phyloP scores from a whole-genome alignment of 2,329 filamentous ascomycete genomes.

The Epichloe glyceriae region DNA sequence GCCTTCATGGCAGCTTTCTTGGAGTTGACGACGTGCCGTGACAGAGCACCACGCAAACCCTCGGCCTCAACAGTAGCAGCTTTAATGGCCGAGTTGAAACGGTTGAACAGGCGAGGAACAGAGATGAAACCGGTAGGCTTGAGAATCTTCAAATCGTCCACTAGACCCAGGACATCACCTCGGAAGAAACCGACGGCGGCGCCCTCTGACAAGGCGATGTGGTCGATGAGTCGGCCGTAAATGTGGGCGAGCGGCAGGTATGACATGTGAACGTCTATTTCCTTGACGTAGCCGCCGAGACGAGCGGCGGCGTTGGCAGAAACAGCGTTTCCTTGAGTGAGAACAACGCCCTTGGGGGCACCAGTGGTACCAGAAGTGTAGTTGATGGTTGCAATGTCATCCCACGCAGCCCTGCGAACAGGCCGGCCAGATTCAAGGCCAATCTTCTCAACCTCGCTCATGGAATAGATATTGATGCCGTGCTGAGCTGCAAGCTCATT shows the following conservation, averaged over 20 bases:
- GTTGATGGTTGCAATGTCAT: conserved; percentile 80
- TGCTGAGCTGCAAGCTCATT: conserved; percentile 59
- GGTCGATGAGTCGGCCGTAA: conserved; percentile 75
- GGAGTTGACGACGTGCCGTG: conserved; percentile 62
- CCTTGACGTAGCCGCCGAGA: conserved; percentile 34
- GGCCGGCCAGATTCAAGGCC: conserved; percentile 58
- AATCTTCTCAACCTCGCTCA: conserved; percentile 69
- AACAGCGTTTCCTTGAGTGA: conserved; percentile 73
- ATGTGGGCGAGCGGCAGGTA: conserved; percentile 94
- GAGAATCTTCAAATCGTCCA: conserved; percentile 83
- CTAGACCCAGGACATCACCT: conserved; percentile 71
- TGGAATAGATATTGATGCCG: conserved; percentile 67
- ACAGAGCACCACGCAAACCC: conserved; percentile 70
- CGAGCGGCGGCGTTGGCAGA: conserved; percentile 54
- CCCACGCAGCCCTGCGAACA: conserved; percentile 56
- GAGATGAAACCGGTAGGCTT: conserved; percentile 74
- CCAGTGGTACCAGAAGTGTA: conserved; percentile 83
- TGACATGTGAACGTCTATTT: conserved; percentile 56
- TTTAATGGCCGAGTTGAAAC: conserved; percentile 74
- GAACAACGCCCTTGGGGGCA: conserved; percentile 67
- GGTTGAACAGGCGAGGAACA: conserved; percentile 83
- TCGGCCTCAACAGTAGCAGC: conserved; percentile 64
- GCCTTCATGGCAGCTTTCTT: conserved; percentile 72
- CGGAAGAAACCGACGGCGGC: conserved; percentile 83
- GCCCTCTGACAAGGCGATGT: conserved; percentile 58